phyloP scores from a whole-genome alignment of 306 rosid species.

The Boehmeria nivea region DNA sequence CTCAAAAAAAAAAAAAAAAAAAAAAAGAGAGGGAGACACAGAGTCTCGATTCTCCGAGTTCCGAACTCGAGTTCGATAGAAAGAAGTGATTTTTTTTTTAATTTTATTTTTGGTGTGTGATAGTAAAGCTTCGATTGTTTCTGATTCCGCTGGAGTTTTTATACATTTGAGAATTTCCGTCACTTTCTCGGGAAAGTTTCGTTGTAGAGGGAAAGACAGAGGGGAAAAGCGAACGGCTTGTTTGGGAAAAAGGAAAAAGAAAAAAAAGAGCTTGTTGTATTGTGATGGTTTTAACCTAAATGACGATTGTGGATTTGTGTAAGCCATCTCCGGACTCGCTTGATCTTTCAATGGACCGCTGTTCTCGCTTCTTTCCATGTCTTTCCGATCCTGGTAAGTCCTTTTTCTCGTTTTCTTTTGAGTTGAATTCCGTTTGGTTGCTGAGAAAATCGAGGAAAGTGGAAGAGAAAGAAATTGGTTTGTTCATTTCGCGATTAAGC shows the following conservation, averaged over 20 bases:
- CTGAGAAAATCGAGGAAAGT: constrained; percentile 7
- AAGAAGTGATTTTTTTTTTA: neutral
- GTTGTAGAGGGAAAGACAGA: no score
- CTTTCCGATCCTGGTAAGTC: constrained; percentile 75
- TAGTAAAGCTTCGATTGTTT: neutral
- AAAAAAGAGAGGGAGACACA: neutral
- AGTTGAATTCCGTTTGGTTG: constrained; percentile 7
- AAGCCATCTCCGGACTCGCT: constrained; percentile 25
- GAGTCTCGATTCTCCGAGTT: neutral
- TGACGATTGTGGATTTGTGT: constrained; percentile 48
- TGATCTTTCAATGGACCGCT: constrained; percentile 52
- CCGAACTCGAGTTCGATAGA: neutral
- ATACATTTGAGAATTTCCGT: neutral
- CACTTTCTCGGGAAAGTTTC: constrained; percentile 1
- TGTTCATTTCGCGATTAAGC: no score
- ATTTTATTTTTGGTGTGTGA: neutral
- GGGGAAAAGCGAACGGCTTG: neutral
- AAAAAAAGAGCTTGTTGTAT: neutral
- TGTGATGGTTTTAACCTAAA: constrained; percentile 23
- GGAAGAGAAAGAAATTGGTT: no score
- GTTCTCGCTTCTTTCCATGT: constrained; percentile 49
- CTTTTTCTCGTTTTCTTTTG: neutral
- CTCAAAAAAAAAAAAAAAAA: neutral
- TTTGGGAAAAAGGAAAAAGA: neutral
- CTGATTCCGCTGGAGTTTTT: neutral